Base-by-base conservation (phyloP, 164 flowering plant genomes). In the Chloranthus sessilifolius region DNA sequence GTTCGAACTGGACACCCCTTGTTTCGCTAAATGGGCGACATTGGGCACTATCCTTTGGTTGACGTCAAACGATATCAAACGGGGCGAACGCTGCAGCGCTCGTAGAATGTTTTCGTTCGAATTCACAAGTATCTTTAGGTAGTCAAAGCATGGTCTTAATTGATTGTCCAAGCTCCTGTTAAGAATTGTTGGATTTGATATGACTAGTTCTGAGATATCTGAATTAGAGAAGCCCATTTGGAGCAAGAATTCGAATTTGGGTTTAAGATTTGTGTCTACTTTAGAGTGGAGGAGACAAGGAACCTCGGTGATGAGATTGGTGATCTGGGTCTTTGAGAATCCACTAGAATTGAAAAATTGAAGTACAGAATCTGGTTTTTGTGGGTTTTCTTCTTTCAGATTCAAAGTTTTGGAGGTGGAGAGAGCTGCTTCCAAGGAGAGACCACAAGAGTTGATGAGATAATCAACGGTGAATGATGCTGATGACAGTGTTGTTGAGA, bases 371-470 rank as follows among this genome's bases (percentile, higher is more conserved):
- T 51, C 55, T 3, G 55, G 14, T 2, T 39, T 28, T 5, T 26
- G 11, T 10, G 58, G 7, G 20, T n/a, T n/a, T n/a, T n/a, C n/a
- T n/a, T 21, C 10, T 24, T 52, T 10, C 29, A 35, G 26, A 5
- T 12, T 17, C 12, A 36, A 3, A 7, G 10, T 39, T 11, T 9
- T 39, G 55, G 44, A 25, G 3, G 21, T 16, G 2, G 43, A 25
- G 21, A 26, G 34, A 19, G 55, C 55, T 25, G 43, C 16, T 22
- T 43, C 50, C 8, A 11, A 31, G 20, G 50, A 15, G 11, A 54
- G 28, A 7, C 58, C 42, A 8, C 58, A 54, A 7, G 50, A 43
- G 43, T 43, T 17, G 14, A 54, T 43, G 42, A 54, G 58, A 41
- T 43, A 54, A 20, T 19, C 5, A 19, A 43, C 21, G 0, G 42